A percentile compares a stretch with the other conserved stretches of the same genome.
These are phyloP conservation scores for Coniochaeta sp. DNA, from an alignment of 2,329 filamentous ascomycete species.

Conservation along the genomic window DNA sequence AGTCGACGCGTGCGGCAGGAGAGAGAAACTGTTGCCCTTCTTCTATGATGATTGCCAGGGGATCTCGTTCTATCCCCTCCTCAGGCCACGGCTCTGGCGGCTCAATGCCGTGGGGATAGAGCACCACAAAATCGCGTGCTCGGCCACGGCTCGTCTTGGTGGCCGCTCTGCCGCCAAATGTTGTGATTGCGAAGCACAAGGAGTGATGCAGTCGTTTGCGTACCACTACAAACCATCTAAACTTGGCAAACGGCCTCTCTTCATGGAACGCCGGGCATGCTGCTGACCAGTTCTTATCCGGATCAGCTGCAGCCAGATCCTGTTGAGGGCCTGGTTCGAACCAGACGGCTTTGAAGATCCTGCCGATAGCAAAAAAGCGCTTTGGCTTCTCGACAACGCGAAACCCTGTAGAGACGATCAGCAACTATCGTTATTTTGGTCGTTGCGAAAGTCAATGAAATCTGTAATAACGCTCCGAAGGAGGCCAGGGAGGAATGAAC, in stretches of 20 bases:
- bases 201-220: slow-evolving; percentile 15
- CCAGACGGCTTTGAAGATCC: slow-evolving; percentile 20
- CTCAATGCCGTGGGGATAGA: slow-evolving; percentile 10
- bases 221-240: slow-evolving; percentile 19
- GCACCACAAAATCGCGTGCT: slow-evolving; percentile 13
- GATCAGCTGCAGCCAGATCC: not conserved
- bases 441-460: too few relatives aligned
- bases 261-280: slow-evolving; percentile 10
- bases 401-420: slow-evolving; percentile 10
- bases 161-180: slow-evolving; percentile 7
- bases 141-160: slow-evolving; percentile 7
- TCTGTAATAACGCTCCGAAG: too few relatives aligned
- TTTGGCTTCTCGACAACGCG: slow-evolving; percentile 13
- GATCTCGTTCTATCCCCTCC: slow-evolving; percentile 13
- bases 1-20: slow-evolving; percentile 16
- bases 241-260: slow-evolving; percentile 12
- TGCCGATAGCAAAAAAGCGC: slow-evolving; percentile 17
- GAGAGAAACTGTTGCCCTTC: slow-evolving; percentile 15
- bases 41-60: slow-evolving; percentile 18
- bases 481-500: not conserved
- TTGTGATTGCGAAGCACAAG: slow-evolving; percentile 18
- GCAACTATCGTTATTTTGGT: not conserved
- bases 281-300: slow-evolving; percentile 8
- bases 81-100: slow-evolving; percentile 11
- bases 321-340: slow-evolving; percentile 14